These are phyloP conservation scores for Podospora australis DNA, from an alignment of 495 filamentous ascomycete species.

Conservation along the genomic window DNA sequence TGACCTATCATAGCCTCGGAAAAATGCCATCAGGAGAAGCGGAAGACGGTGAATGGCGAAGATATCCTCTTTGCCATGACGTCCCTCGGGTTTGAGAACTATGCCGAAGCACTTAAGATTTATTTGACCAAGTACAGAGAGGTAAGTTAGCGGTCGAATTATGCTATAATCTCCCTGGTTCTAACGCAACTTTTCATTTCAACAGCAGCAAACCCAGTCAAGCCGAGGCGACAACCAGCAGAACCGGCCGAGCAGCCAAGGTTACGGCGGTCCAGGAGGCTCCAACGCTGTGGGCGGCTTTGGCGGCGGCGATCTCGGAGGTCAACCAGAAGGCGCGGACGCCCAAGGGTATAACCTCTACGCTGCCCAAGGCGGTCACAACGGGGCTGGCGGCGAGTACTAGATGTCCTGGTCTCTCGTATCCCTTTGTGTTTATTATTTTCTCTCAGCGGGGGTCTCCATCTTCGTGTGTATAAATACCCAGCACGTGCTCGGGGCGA, in stretches of 20 bases:
- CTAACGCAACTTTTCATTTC: slow-evolving; percentile 23
- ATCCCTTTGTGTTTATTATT: background rate
- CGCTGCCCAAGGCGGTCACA: slow-evolving; percentile 59
- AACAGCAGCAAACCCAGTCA: slow-evolving; percentile 60
- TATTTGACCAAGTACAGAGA: slow-evolving; percentile 97
- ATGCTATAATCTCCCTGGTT: too few species aligned
- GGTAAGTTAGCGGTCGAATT: slow-evolving; percentile 51
- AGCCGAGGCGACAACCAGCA: slow-evolving; percentile 65
- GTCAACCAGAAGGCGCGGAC: slow-evolving; percentile 50
- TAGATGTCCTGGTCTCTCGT: slow-evolving; percentile 1
- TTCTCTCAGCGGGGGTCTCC: too few species aligned
- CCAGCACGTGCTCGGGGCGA: background rate
- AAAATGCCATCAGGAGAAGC: slow-evolving; percentile 98
- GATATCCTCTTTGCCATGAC: slow-evolving; percentile 99
- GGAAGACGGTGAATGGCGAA: slow-evolving; percentile 97
- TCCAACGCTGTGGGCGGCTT: slow-evolving; percentile 48
- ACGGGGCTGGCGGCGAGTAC: slow-evolving; percentile 53
- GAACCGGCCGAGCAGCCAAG: slow-evolving; percentile 63
- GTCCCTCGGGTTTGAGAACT: slow-evolving; percentile 97
- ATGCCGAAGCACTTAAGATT: slow-evolving; percentile 94
- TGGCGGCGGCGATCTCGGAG: slow-evolving; percentile 49
- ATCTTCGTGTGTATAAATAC: slow-evolving; percentile 17
- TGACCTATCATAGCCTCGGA: slow-evolving; percentile 70
- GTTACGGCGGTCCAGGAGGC: slow-evolving; percentile 51
- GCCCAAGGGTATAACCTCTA: slow-evolving; percentile 55